Percentiles rank a stretch among this genome's conserved stretches.
Conservation (phyloP, 1,139 yeast genomes). For the Tardiomyces depauwii region DNA sequence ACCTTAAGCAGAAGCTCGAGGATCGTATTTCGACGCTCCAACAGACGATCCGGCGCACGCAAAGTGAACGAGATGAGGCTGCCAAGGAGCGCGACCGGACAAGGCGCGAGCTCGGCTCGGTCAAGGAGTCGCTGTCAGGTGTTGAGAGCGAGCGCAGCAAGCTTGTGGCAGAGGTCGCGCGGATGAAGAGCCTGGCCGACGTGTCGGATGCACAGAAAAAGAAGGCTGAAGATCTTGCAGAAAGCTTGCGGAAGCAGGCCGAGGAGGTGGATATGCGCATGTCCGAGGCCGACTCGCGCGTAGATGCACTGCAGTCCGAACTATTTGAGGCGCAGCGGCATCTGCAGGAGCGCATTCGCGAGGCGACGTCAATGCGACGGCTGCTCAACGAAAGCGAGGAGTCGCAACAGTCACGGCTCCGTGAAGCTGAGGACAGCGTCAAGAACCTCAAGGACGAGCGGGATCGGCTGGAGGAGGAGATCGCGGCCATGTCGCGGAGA, state of each 20-base stretch:
- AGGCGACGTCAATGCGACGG: constrained; percentile 61
- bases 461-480: constrained; percentile 43
- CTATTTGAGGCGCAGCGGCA: constrained; percentile 58
- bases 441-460: constrained; percentile 44
- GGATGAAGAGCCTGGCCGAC: not conserved
- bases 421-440: constrained; percentile 36
- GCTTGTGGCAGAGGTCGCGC: constrained; percentile 6
- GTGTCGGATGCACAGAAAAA: constrained; percentile 16
- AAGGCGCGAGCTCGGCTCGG: not conserved
- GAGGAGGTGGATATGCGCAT: constrained; percentile 66
- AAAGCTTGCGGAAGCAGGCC: constrained; percentile 53
- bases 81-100: not conserved
- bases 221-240: constrained; percentile 50
- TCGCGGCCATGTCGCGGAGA: constrained; percentile 37
- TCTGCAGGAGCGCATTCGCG: constrained; percentile 72
- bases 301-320: constrained; percentile 71
- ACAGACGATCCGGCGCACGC: constrained; percentile 2
- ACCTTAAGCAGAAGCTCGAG: constrained; percentile 7
- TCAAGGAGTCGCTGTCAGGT: constrained; percentile 6
- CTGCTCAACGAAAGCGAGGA: constrained; percentile 60
- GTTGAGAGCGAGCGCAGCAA: constrained; percentile 6
- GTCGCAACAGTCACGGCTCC: constrained; percentile 37
- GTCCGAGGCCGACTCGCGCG: constrained; percentile 48
- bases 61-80: constrained; percentile 1
- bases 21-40: constrained; percentile 7